phyloP scores from a whole-genome alignment of 164 flowering plant genomes.

The Santalum album region DNA sequence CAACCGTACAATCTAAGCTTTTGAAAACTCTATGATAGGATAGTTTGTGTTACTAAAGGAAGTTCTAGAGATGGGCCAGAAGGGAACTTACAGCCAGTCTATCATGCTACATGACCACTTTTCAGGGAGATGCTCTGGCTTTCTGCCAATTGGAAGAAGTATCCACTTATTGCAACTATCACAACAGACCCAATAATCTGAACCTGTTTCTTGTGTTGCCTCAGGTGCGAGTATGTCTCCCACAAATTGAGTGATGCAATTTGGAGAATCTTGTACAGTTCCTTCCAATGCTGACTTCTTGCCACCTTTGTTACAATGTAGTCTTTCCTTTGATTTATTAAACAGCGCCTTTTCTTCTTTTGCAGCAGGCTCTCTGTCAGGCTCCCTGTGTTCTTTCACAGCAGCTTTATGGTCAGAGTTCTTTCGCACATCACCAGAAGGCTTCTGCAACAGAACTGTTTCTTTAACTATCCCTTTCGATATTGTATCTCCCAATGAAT shows the following conservation, averaged over 20 bases:
- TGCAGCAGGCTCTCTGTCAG: background rate
- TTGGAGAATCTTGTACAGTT: slow-evolving; percentile 10
- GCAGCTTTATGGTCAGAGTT: slow-evolving; percentile 2
- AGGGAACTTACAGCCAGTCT: slow-evolving; percentile 52
- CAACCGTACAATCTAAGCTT: background rate
- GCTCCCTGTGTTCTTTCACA: slow-evolving; percentile 4
- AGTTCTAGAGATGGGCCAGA: background rate
- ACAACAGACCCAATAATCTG: slow-evolving; percentile 53
- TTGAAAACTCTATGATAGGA: background rate
- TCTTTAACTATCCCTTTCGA: slow-evolving; percentile 4
- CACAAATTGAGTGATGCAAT: slow-evolving; percentile 2
- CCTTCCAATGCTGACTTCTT: slow-evolving; percentile 3
- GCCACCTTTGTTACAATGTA: slow-evolving; percentile 9
- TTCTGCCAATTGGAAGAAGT: slow-evolving; percentile 38
- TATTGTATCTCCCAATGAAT: slow-evolving; percentile 7
- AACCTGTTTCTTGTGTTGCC: slow-evolving; percentile 9
- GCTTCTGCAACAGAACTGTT: slow-evolving; percentile 7
- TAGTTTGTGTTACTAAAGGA: background rate
- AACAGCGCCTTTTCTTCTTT: background rate
- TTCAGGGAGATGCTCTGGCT: slow-evolving; percentile 36
- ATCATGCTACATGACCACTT: slow-evolving; percentile 59
- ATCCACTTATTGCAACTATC: slow-evolving; percentile 52
- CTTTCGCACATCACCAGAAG: slow-evolving; percentile 11
- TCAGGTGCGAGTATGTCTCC: slow-evolving; percentile 9
- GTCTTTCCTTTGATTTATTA: slow-evolving; percentile 16